These are phyloP conservation scores for Copromyces sp. DNA, from an alignment of 495 filamentous ascomycete genomes.

Conservation along the genomic window DNA sequence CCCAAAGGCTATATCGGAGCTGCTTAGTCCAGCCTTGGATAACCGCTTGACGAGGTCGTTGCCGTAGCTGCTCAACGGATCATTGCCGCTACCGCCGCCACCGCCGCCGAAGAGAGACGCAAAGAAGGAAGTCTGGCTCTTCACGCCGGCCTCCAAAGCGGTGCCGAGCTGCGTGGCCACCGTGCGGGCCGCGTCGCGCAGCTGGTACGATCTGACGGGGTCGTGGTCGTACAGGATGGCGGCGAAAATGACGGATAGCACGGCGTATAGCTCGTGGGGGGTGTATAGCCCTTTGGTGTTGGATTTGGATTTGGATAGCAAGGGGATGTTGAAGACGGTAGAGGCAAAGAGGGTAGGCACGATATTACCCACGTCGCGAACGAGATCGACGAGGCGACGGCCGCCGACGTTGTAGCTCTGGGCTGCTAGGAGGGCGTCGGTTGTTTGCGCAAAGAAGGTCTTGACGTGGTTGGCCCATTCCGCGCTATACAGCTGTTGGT, in stretches of 20 bases:
- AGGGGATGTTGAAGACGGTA: slow-evolving; percentile 59
- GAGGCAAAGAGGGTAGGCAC: slow-evolving; percentile 64
- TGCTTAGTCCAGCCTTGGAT: slow-evolving; percentile 51
- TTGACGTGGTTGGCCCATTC: slow-evolving; percentile 49
- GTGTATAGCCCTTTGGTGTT: slow-evolving; percentile 63
- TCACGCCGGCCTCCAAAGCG: slow-evolving; percentile 42
- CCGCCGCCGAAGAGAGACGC: slow-evolving; percentile 35
- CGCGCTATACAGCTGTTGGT: slow-evolving; percentile 47
- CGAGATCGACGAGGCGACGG: slow-evolving; percentile 62
- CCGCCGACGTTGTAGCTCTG: slow-evolving; percentile 50
- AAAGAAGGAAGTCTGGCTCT: slow-evolving; percentile 48
- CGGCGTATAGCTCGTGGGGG: slow-evolving; percentile 69
- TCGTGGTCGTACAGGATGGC: slow-evolving; percentile 41
- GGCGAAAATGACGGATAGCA: slow-evolving; percentile 56
- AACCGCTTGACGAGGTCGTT: slow-evolving; percentile 58
- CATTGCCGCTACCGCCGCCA: slow-evolving; percentile 31
- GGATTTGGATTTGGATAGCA: slow-evolving; percentile 61
- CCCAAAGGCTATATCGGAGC: slow-evolving; percentile 62
- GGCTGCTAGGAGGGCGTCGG: slow-evolving; percentile 51
- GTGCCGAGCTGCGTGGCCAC: slow-evolving; percentile 43
- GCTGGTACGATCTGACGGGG: slow-evolving; percentile 40
- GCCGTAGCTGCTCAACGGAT: slow-evolving; percentile 56
- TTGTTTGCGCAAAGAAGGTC: slow-evolving; percentile 53
- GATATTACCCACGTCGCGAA: slow-evolving; percentile 66
- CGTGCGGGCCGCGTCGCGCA: slow-evolving; percentile 52